phyloP scores from a whole-genome alignment of 257 asterid genomes.

The Fraxinus americana region DNA sequence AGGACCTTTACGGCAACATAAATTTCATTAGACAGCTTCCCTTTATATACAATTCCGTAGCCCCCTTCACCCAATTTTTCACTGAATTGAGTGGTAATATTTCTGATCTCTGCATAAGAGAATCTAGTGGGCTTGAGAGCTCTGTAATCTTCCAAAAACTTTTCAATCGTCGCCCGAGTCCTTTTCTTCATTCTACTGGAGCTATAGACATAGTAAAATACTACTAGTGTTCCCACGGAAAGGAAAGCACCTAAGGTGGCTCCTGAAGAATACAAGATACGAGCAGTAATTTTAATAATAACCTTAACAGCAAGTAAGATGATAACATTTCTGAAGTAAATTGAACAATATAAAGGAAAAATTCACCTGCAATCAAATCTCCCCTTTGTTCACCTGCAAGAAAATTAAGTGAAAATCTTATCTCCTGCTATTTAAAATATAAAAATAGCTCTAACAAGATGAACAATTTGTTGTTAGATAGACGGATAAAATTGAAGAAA shows the following conservation, averaged over 20 bases:
- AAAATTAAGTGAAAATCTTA: not conserved
- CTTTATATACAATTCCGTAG: constrained; percentile 35
- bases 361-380: not conserved
- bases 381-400: not conserved
- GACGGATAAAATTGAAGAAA: not conserved
- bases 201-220: constrained; percentile 9
- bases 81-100: constrained; percentile 33
- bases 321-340: not conserved
- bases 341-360: not conserved
- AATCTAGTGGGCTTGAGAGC: constrained; percentile 49
- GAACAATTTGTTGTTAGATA: constrained; percentile 11
- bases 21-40: constrained; percentile 31
- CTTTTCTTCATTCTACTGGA: constrained; percentile 18
- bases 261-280: not conserved
- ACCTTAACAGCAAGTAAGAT: not conserved
- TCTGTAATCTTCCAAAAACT: constrained; percentile 35
- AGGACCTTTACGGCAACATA: constrained; percentile 35
- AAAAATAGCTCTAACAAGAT: not conserved
- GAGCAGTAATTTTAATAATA: not conserved
- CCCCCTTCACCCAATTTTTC: constrained; percentile 39
- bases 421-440: not conserved
- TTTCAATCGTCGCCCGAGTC: constrained; percentile 40
- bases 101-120: constrained; percentile 42
- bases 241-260: constrained; percentile 25
- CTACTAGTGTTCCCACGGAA: constrained; percentile 10